Conservation (phyloP, 345 rosid genomes). For the Gossypium thurberi region DNA sequence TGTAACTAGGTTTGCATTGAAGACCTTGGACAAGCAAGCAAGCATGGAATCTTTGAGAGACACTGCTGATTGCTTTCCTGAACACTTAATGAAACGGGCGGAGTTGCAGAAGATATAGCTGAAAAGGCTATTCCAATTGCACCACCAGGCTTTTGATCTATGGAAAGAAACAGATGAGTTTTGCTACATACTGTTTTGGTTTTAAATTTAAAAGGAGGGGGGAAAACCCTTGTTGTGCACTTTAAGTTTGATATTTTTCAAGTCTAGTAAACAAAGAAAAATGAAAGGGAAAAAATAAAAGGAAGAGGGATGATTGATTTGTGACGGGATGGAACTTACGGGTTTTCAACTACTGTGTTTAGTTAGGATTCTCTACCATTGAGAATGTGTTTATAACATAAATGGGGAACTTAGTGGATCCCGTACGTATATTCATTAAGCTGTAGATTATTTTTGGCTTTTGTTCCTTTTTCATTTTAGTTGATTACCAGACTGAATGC, state of each 20-base stretch:
- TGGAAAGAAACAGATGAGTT: neutral
- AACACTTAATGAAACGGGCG: neutral
- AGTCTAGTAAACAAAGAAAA: neutral
- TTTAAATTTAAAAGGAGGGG: neutral
- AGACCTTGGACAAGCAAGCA: neutral
- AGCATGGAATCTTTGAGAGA: neutral
- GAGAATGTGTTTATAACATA: neutral
- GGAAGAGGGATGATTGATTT: neutral
- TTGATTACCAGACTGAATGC: neutral
- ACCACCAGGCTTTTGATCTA: neutral
- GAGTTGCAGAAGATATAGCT: neutral
- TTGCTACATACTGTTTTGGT: neutral
- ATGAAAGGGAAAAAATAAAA: neutral
- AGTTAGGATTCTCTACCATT: neutral
- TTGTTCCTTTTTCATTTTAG: neutral
- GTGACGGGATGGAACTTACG: neutral
- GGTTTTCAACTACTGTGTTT: neutral
- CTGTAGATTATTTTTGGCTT: neutral
- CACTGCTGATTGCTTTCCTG: neutral
- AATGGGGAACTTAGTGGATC: neutral
- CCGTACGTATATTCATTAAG: neutral
- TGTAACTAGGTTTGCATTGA: neutral
- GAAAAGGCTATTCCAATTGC: neutral
- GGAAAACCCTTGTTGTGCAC: neutral
- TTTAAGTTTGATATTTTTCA: neutral